Percentiles rank a stretch among this genome's conserved stretches.
Conservation (phyloP, 495 filamentous ascomycete species). For the Lophiotrema nucula region DNA sequence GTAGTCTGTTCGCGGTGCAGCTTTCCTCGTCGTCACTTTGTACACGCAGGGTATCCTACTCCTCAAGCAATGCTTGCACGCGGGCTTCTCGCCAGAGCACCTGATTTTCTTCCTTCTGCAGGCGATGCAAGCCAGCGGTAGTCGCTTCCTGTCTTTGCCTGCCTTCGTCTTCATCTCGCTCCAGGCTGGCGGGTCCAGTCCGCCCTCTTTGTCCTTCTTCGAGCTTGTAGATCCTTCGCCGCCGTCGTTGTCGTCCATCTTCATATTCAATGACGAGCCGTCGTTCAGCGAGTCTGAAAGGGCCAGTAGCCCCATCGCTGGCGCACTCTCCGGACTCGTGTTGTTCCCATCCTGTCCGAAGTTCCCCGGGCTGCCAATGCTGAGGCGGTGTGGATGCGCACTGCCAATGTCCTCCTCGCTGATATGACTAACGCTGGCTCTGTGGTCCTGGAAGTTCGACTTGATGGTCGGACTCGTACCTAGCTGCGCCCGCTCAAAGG, state of each 20-base stretch:
- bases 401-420: slow-evolving; percentile 27
- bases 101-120: slow-evolving; percentile 97
- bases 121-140: slow-evolving; percentile 93
- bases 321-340: slow-evolving; percentile 29
- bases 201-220: slow-evolving; percentile 55
- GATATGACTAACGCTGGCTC: slow-evolving; percentile 23
- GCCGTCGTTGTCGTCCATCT: slow-evolving; percentile 21
- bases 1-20: slow-evolving; percentile 94
- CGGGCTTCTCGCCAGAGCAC: slow-evolving; percentile 95
- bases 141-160: slow-evolving; percentile 89
- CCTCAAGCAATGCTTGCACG: slow-evolving; percentile 92
- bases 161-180: slow-evolving; percentile 97
- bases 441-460: slow-evolving; percentile 16
- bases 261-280: slow-evolving; percentile 22
- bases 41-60: slow-evolving; percentile 98
- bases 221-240: slow-evolving; percentile 20
- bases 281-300: slow-evolving; percentile 22
- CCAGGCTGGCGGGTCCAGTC: slow-evolving; percentile 70
- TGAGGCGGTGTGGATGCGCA: slow-evolving; percentile 30
- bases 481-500: slow-evolving; percentile 12
- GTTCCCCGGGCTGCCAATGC: slow-evolving; percentile 26
- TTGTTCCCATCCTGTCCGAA: slow-evolving; percentile 23
- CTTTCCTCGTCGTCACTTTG: slow-evolving; percentile 92
- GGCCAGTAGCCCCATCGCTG: slow-evolving; percentile 18
- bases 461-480: slow-evolving; percentile 18